Base-by-base conservation (phyloP, 805 yeast genomes). In the Metschnikowia cerradonensis region DNA sequence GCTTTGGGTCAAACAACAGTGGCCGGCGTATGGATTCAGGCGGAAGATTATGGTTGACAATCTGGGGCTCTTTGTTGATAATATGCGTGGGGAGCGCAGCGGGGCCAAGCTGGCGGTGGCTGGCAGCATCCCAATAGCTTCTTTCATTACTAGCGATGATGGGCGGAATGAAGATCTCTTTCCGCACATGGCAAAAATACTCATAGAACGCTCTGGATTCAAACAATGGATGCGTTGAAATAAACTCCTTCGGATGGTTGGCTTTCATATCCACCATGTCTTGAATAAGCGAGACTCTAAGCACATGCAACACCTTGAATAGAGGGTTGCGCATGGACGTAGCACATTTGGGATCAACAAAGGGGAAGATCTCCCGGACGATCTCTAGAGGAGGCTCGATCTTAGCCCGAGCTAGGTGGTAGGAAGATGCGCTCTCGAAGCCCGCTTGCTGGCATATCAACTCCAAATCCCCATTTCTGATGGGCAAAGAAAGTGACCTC, bases 351-450 rank as follows among this genome's bases (percentile, higher is more conserved):
- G 52, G 49, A 31, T 64, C 52, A 34, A 65, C 52, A 41, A 67
- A 66, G 3, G 71, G 70, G 50, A 67, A 67, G n/a, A 67, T 60
- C 46, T 59, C 60, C 7, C 53, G 32, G n/a, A 64, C 39, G 15
- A 67, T 47, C 32, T 59, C 64, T 3, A 34, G 40, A 6, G 70
- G 72, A 2, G 71, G 71, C 34, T 64, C 65, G 1, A 54, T 36
- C 1, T 40, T 17, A 31, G 57, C 60, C 20, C 72, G 50, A 3
- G 41, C 43, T 13, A 66, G 49, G 8, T 45, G 31, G 48, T 66
- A 66, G 2, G 56, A 51, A n/a, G 51, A 54, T 6, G 56, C 44
- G 19, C 38, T 31, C 7, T 52, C 50, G 48, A 67, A 67, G 7
- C 70, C 71, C 1, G 70, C 63, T 37, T 56, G 36, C 34, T 53